Conservation (phyloP, 225 moss, liverwort and hornwort species). For the Pseudoscleropodium purum region DNA sequence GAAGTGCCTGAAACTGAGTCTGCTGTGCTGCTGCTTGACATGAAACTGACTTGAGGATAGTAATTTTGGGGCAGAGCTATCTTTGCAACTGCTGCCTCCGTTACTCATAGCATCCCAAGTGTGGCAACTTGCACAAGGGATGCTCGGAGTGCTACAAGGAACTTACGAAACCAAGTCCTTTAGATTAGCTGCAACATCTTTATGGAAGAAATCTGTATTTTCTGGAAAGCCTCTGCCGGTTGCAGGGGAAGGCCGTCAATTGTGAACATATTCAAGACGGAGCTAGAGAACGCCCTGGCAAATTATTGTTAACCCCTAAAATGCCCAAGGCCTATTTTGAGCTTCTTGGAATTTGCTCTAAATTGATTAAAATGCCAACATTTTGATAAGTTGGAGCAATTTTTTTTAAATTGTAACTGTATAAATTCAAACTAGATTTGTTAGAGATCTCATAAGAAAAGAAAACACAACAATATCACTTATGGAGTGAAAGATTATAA, state of each 20-base stretch:
- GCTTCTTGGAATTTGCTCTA: too few species aligned
- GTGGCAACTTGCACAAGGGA: too few species aligned
- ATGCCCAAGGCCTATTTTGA: too few species aligned
- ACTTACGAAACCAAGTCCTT: background rate
- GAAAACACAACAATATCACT: too few species aligned
- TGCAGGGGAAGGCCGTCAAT: background rate
- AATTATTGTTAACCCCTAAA: too few species aligned
- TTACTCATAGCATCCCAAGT: background rate
- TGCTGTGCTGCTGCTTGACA: background rate
- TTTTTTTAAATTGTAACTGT: too few species aligned
- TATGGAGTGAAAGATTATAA: too few species aligned
- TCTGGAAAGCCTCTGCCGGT: background rate
- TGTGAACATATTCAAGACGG: background rate
- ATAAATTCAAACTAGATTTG: too few species aligned
- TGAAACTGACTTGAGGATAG: background rate
- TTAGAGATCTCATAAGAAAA: too few species aligned
- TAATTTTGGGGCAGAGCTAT: background rate
- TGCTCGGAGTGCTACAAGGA: background rate
- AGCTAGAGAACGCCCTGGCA: background rate
- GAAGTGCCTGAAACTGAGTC: background rate
- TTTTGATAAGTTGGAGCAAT: too few species aligned
- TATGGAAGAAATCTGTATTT: background rate
- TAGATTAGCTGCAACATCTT: too few species aligned
- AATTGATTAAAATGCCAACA: too few species aligned
- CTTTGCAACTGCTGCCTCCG: background rate